These are phyloP conservation scores for Cladorrhinum samala DNA, from an alignment of 495 filamentous ascomycete species.

Conservation along the genomic window DNA sequence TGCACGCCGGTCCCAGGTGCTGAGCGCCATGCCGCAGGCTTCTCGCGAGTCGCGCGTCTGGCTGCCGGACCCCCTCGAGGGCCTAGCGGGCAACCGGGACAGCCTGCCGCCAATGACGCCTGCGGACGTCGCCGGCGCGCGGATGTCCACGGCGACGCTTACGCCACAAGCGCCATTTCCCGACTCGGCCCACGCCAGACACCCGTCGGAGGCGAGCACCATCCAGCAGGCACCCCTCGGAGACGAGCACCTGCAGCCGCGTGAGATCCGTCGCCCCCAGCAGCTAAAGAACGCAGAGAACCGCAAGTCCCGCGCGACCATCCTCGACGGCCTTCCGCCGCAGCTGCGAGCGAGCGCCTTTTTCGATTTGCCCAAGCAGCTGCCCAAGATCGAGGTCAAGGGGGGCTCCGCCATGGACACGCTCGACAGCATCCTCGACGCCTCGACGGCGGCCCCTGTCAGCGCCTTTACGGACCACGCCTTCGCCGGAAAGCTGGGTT, in stretches of 20 bases:
- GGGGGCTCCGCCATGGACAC: slow-evolving; percentile 80
- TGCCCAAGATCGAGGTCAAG: slow-evolving; percentile 58
- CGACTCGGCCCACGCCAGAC: slow-evolving; percentile 17
- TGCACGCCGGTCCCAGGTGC: slow-evolving; percentile 60
- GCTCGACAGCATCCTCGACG: slow-evolving; percentile 87
- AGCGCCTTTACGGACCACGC: slow-evolving; percentile 92
- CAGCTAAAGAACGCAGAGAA: slow-evolving; percentile 28
- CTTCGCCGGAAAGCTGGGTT: slow-evolving; percentile 65
- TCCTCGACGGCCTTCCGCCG: slow-evolving; percentile 58
- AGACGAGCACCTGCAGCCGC: slow-evolving; percentile 12
- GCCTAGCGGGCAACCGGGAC: slow-evolving; percentile 14
- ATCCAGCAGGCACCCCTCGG: slow-evolving; percentile 27
- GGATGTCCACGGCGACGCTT: neutral
- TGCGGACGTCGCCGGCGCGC: slow-evolving; percentile 6
- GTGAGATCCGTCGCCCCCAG: slow-evolving; percentile 23
- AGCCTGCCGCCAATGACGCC: slow-evolving; percentile 17
- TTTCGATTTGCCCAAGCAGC: slow-evolving; percentile 64
- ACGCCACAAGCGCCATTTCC: neutral
- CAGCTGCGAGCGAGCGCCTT: slow-evolving; percentile 87
- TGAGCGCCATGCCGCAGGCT: slow-evolving; percentile 40
- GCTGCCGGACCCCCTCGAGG: slow-evolving; percentile 41
- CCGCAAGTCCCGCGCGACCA: slow-evolving; percentile 34
- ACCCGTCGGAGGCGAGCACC: slow-evolving; percentile 25
- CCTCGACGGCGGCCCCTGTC: slow-evolving; percentile 88
- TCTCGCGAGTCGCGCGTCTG: slow-evolving; percentile 34